Evolutionary conservation across 495 filamentous ascomycete genomes (phyloP).

Genomic region (Hypoxylon cercidicola): DNA sequence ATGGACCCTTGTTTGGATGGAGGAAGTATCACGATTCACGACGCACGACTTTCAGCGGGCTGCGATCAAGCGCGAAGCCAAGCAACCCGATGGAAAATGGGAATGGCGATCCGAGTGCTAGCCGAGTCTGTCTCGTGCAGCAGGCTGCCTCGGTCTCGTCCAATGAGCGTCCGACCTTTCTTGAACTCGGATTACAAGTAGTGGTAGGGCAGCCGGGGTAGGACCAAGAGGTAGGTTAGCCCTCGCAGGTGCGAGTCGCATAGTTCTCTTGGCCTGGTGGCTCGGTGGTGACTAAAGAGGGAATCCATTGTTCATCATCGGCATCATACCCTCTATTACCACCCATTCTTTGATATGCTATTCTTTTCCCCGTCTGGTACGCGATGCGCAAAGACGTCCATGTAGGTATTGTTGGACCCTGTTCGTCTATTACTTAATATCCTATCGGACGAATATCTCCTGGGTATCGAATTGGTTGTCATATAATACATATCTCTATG

Average conservation of each 20-base stretch:
- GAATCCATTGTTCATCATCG: slow-evolving; percentile 11
- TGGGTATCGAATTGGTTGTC: neutral
- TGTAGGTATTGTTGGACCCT: slow-evolving; percentile 18
- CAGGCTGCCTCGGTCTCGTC: slow-evolving; percentile 10
- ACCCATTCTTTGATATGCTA: slow-evolving; percentile 3
- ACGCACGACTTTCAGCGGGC: slow-evolving; percentile 1
- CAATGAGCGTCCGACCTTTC: slow-evolving; percentile 7
- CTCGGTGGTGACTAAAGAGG: slow-evolving; percentile 1
- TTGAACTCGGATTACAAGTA: slow-evolving; percentile 11
- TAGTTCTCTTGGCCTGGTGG: slow-evolving; percentile 1
- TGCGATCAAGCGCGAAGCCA: slow-evolving; percentile 24
- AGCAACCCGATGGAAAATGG: slow-evolving; percentile 10
- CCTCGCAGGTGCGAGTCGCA: slow-evolving; percentile 23
- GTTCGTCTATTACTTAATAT: slow-evolving; percentile 3
- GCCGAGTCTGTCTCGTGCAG: slow-evolving; percentile 9
- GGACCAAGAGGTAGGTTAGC: neutral
- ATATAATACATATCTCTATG: slow-evolving; percentile 10
- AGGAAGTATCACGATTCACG: slow-evolving; percentile 28
- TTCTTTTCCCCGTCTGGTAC: slow-evolving; percentile 5
- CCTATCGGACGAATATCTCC: neutral
- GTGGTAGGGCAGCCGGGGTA: too few species aligned
- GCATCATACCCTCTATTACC: slow-evolving; percentile 1
- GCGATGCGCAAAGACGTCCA: too few species aligned
- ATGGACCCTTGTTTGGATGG: slow-evolving; percentile 6
- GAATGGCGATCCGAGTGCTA: slow-evolving; percentile 24